Percentiles rank a stretch among this genome's conserved stretches.
Conservation (phyloP, 306 rosid species). For the Styphnolobium japonicum region DNA sequence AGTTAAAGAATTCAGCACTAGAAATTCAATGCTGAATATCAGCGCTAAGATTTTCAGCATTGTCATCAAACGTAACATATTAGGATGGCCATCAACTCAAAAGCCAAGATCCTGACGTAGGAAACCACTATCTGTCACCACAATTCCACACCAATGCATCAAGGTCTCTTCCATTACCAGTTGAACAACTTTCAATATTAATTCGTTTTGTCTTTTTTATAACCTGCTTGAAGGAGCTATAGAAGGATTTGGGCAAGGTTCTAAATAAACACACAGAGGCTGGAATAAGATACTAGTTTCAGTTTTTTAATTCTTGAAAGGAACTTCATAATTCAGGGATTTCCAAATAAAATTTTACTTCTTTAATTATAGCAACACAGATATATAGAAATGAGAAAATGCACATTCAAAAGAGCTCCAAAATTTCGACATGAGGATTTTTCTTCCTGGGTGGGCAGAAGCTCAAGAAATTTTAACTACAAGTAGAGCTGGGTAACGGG, state of each 20-base stretch:
- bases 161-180: background rate
- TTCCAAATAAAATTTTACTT: background rate
- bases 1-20: background rate
- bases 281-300: background rate
- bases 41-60: background rate
- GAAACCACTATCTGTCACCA: background rate
- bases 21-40: background rate
- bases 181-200: background rate
- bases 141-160: background rate
- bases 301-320: background rate
- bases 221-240: no score
- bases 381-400: background rate
- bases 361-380: background rate
- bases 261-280: background rate
- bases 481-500: no score
- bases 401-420: background rate
- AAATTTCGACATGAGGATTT: background rate
- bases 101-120: background rate
- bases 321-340: background rate
- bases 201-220: background rate
- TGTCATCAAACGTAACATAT: background rate
- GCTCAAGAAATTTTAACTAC: slow-evolving; percentile 8
- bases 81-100: background rate
- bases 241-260: background rate
- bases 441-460: background rate